Evolutionary conservation across 345 rosid species (phyloP).

Genomic region (Combretum micranthum): DNA sequence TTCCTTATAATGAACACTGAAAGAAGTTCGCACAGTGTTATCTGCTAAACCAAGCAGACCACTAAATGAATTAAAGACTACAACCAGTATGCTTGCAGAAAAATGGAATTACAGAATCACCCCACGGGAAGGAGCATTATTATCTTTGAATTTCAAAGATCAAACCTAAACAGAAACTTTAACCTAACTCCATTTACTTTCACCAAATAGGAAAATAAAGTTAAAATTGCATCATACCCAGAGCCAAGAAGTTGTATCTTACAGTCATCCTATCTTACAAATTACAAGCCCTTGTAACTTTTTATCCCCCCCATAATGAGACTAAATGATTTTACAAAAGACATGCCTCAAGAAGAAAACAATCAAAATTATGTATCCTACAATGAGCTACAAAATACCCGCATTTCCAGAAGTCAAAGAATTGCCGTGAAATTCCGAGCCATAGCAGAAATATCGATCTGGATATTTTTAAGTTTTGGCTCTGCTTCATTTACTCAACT

Average conservation of each 20-base stretch:
- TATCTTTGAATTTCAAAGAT: no score
- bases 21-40: no score
- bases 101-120: no score
- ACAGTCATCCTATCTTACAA: neutral
- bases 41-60: no score
- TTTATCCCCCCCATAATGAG: neutral
- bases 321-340: neutral
- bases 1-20: no score
- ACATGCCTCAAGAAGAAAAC: neutral
- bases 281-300: neutral
- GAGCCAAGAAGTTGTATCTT: neutral
- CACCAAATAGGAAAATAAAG: no score
- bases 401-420: conserved; percentile 9
- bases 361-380: neutral
- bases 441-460: conserved; percentile 17
- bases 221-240: no score
- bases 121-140: no score
- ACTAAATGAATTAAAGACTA: no score
- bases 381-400: neutral
- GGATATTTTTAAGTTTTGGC: conserved; percentile 17
- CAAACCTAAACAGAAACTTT: no score
- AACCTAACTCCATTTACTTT: no score
- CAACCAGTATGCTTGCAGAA: no score
- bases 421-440: conserved; percentile 20
- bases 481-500: conserved; percentile 12